phyloP scores from a whole-genome alignment of 108 stramenopile species.

The Phaeodactylum tricornutum region DNA sequence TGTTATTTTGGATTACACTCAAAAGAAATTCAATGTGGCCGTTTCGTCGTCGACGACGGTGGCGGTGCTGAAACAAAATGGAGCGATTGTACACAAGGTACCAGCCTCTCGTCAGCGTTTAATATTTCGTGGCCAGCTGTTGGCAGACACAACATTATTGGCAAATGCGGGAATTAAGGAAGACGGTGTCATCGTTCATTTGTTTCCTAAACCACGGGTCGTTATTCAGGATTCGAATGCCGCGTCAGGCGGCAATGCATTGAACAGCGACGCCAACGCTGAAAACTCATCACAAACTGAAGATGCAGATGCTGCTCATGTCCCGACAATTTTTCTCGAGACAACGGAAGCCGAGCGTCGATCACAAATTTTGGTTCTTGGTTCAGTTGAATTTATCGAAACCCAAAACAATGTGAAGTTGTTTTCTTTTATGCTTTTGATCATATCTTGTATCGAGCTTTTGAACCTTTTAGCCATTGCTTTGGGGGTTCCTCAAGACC shows the following conservation, averaged over 20 bases:
- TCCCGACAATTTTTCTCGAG: slow-evolving; percentile 64
- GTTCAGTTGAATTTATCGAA: slow-evolving; percentile 58
- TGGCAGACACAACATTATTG: slow-evolving; percentile 34
- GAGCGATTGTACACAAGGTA: slow-evolving; percentile 46
- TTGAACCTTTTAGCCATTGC: slow-evolving; percentile 48
- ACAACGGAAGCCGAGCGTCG: slow-evolving; percentile 63
- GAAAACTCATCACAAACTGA: slow-evolving; percentile 14
- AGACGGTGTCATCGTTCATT: slow-evolving; percentile 50
- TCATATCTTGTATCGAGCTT: slow-evolving; percentile 64
- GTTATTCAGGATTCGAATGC: slow-evolving; percentile 21
- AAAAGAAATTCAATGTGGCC: slow-evolving; percentile 51
- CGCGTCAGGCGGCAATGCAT: background rate
- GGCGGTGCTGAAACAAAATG: slow-evolving; percentile 31
- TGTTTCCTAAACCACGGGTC: slow-evolving; percentile 78
- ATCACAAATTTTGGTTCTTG: slow-evolving; percentile 64
- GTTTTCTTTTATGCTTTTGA: slow-evolving; percentile 60
- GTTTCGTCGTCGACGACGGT: slow-evolving; percentile 44
- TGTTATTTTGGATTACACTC: slow-evolving; percentile 51
- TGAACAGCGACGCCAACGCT: background rate
- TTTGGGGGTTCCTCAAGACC: slow-evolving; percentile 38
- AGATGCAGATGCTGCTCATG: slow-evolving; percentile 40
- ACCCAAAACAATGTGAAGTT: slow-evolving; percentile 74
- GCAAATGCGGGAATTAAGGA: slow-evolving; percentile 34
- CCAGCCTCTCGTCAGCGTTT: slow-evolving; percentile 52
- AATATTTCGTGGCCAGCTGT: slow-evolving; percentile 62